Evolutionary conservation across 2,329 filamentous ascomycete genomes (phyloP).

Genomic region (Fonsecaea monophora): DNA sequence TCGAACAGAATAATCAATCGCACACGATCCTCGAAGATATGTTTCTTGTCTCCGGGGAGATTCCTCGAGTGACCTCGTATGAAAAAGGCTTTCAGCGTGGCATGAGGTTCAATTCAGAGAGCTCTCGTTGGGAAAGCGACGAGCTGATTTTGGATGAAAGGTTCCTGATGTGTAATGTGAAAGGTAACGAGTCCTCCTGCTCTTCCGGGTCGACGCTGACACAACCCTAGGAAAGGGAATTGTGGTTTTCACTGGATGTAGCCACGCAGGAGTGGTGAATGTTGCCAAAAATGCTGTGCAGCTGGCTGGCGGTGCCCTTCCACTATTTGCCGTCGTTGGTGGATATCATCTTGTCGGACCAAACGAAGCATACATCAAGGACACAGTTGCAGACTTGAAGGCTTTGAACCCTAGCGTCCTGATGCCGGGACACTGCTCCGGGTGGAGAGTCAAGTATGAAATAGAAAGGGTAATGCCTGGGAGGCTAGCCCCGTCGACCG

Average conservation of each 20-base stretch:
- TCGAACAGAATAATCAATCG: slow-evolving; percentile 49
- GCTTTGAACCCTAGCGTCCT: slow-evolving; percentile 56
- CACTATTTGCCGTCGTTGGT: slow-evolving; percentile 60
- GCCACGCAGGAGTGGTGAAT: slow-evolving; percentile 63
- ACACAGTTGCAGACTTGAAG: slow-evolving; percentile 58
- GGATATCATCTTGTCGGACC: slow-evolving; percentile 62
- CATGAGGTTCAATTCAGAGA: slow-evolving; percentile 51
- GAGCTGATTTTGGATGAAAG: slow-evolving; percentile 61
- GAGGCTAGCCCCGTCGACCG: slow-evolving; percentile 58
- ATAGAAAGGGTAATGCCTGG: slow-evolving; percentile 61
- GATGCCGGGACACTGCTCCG: slow-evolving; percentile 63
- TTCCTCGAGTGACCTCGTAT: slow-evolving; percentile 58
- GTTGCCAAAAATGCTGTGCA: slow-evolving; percentile 55
- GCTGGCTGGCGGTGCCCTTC: slow-evolving; percentile 46
- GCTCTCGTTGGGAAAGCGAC: slow-evolving; percentile 56
- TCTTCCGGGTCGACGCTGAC: background rate
- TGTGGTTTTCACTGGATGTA: slow-evolving; percentile 64
- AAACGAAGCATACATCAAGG: slow-evolving; percentile 52
- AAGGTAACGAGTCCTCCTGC: slow-evolving; percentile 46
- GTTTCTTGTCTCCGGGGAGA: slow-evolving; percentile 62
- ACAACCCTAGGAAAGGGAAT: slow-evolving; percentile 55
- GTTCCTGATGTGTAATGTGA: slow-evolving; percentile 61
- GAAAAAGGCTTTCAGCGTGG: slow-evolving; percentile 57
- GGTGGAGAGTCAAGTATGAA: slow-evolving; percentile 62
- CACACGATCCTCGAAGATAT: slow-evolving; percentile 58